Base-by-base conservation (phyloP, 2,329 filamentous ascomycete species). In the Lasiodiplodia sp. region DNA sequence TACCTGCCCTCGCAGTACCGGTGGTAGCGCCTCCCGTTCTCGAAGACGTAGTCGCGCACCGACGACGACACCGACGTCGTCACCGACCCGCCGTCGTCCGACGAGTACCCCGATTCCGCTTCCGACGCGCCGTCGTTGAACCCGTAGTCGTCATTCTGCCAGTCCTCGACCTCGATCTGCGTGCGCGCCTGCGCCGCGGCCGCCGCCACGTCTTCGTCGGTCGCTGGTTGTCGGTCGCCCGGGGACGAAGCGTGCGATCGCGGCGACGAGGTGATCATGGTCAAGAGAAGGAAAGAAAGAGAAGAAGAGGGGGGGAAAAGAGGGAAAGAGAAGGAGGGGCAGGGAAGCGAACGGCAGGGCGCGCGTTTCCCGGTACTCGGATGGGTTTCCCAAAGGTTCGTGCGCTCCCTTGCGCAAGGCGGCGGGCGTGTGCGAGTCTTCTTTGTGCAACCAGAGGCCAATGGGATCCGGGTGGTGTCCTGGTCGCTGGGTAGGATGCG, bases 11-110 rank as follows among this genome's bases (percentile, higher is more conserved):
- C 73, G 68, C 77, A 76, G 71, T 76, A 80, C 71, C 72, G 76
- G 69, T 79, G 77, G 58, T 80, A 80, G 67, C 79, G 76, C 18
- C 79, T 75, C 25, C 79, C 79, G 47, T 80, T 80, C 51, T 72
- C 72, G 71, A 80, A 80, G 52, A 78, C 75, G 73, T 80, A 80
- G 71, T 79, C 75, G 28, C 78, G 72, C 70, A 79, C 75, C 51
- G 75, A 76, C 16, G 77, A 78, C 55, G 77, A 75, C 66, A 79
- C 74, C 21, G 78, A 79, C 8, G 78, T 79, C 31, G 72, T 75
- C 62, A 31, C 53, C 23, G 57, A 63, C 28, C 34, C 55, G 63
- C 49, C 38, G 55, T 62, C 66, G 65, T 51, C 67, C 23, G 57
- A 64, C 28, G 52, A 51, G 58, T 64, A 69, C 5, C 67, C 67